These are phyloP conservation scores for Bipolaris sorokiniana DNA, from an alignment of 2,329 filamentous ascomycete genomes.

Conservation along the genomic window DNA sequence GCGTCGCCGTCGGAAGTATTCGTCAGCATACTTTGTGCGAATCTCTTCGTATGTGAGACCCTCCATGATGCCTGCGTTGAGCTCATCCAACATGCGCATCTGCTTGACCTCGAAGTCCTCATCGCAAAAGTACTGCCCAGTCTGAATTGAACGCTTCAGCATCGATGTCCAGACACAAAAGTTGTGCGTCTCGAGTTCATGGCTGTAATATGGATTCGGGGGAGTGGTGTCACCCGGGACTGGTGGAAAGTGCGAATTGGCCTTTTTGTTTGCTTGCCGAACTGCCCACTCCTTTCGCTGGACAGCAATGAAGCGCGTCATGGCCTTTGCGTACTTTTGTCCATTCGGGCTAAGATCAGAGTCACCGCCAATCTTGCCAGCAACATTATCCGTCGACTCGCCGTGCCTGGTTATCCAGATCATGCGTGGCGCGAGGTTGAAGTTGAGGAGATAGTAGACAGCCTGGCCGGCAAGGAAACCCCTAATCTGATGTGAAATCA, in stretches of 20 bases:
- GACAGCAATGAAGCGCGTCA: slow-evolving; percentile 82
- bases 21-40: slow-evolving; percentile 74
- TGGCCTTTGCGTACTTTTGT: slow-evolving; percentile 75
- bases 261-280: slow-evolving; percentile 78
- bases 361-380: slow-evolving; percentile 89
- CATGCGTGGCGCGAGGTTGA: slow-evolving; percentile 92
- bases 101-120: slow-evolving; percentile 94
- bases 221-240: slow-evolving; percentile 89
- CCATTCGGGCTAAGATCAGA: slow-evolving; percentile 83
- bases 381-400: slow-evolving; percentile 84
- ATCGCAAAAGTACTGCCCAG: slow-evolving; percentile 89
- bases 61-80: slow-evolving; percentile 91
- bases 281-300: slow-evolving; percentile 83
- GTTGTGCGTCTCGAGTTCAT: slow-evolving; percentile 68
- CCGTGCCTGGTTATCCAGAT: slow-evolving; percentile 99
- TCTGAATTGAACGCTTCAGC: slow-evolving; percentile 87
- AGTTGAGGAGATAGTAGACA: slow-evolving; percentile 93
- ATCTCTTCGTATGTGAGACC: slow-evolving; percentile 96
- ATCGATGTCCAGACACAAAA: slow-evolving; percentile 99
- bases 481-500: slow-evolving; percentile 86
- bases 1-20: slow-evolving; percentile 77
- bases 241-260: slow-evolving; percentile 83
- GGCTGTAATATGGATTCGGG: slow-evolving; percentile 81
- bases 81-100: slow-evolving; percentile 96
- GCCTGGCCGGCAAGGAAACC: slow-evolving; percentile 93